These are phyloP conservation scores for Fomitopsis schrenkii DNA, from an alignment of 1,284 basidiomycete species.

Conservation along the genomic window DNA sequence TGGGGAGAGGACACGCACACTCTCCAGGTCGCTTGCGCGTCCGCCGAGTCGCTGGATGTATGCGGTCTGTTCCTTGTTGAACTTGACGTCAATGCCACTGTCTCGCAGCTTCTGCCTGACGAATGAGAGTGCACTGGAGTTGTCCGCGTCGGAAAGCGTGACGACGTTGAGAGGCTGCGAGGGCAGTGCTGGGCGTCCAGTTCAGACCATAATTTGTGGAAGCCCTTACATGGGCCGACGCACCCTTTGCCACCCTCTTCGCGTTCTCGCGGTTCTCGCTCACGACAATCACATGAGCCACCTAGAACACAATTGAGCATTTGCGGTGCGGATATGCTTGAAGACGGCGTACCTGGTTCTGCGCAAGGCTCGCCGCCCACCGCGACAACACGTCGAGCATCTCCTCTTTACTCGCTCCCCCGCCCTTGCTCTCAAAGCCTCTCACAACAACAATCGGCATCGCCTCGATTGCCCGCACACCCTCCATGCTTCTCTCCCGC, in stretches of 20 bases:
- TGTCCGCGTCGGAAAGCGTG: constrained; percentile 82
- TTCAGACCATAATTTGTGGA: background rate
- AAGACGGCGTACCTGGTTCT: constrained; percentile 58
- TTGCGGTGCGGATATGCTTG: background rate
- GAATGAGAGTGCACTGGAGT: constrained; percentile 74
- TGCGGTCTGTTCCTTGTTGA: constrained; percentile 48
- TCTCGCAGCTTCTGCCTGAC: constrained; percentile 79
- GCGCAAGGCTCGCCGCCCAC: constrained; percentile 82
- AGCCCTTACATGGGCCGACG: constrained; percentile 4
- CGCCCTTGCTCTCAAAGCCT: constrained; percentile 65
- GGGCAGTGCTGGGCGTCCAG: constrained; percentile 62
- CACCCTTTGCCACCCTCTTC: constrained; percentile 80
- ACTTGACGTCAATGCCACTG: constrained; percentile 45
- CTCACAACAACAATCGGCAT: constrained; percentile 85
- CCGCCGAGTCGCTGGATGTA: constrained; percentile 79
- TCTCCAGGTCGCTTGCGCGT: constrained; percentile 82
- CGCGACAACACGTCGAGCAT: constrained; percentile 75
- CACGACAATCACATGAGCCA: constrained; percentile 91
- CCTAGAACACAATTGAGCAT: constrained; percentile 28
- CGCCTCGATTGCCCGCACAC: constrained; percentile 49
- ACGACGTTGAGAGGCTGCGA: constrained; percentile 82
- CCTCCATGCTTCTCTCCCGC: constrained; percentile 33
- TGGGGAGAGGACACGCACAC: constrained; percentile 43
- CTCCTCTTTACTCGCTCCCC: constrained; percentile 64
- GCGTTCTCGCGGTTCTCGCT: constrained; percentile 88